Conservation (phyloP, 2,329 filamentous ascomycete species). For the Monosporascus sp. region DNA sequence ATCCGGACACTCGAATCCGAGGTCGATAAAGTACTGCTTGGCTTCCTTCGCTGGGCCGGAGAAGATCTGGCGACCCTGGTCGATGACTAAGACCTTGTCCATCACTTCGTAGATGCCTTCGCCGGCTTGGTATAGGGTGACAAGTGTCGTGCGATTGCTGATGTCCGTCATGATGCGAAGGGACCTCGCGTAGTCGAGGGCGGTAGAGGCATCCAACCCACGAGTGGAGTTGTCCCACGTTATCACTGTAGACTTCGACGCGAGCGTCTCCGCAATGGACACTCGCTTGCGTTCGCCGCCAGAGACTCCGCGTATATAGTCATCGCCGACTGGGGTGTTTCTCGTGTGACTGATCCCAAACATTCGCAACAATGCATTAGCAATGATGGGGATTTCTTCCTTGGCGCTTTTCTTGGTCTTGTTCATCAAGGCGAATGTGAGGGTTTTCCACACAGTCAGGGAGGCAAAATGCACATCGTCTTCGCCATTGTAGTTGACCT, state of each 20-base stretch:
- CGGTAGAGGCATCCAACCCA: conserved; percentile 74
- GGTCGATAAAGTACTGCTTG: conserved; percentile 58
- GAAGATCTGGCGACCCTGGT: conserved; percentile 58
- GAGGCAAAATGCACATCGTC: conserved; percentile 71
- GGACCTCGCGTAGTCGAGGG: conserved; percentile 69
- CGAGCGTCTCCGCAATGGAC: conserved; percentile 71
- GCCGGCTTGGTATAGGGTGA: conserved; percentile 38
- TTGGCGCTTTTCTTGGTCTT: conserved; percentile 66
- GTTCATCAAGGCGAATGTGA: conserved; percentile 69
- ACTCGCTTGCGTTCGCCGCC: conserved; percentile 79
- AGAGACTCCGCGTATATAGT: conserved; percentile 65
- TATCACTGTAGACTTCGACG: conserved; percentile 67
- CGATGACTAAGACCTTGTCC: conserved; percentile 77
- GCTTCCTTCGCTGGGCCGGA: conserved; percentile 60
- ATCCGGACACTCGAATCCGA: conserved; percentile 58
- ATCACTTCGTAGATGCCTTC: conserved; percentile 48
- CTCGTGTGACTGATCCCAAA: conserved; percentile 74
- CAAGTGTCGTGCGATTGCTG: conserved; percentile 51
- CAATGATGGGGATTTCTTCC: conserved; percentile 61
- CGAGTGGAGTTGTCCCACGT: conserved; percentile 79
- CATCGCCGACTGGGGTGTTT: conserved; percentile 71
- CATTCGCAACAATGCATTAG: conserved; percentile 67
- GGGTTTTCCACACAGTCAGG: conserved; percentile 72
- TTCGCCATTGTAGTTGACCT: conserved; percentile 74
- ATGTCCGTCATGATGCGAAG: conserved; percentile 71